phyloP scores from a whole-genome alignment of 2,329 filamentous ascomycete species.

The Capronia americana region DNA sequence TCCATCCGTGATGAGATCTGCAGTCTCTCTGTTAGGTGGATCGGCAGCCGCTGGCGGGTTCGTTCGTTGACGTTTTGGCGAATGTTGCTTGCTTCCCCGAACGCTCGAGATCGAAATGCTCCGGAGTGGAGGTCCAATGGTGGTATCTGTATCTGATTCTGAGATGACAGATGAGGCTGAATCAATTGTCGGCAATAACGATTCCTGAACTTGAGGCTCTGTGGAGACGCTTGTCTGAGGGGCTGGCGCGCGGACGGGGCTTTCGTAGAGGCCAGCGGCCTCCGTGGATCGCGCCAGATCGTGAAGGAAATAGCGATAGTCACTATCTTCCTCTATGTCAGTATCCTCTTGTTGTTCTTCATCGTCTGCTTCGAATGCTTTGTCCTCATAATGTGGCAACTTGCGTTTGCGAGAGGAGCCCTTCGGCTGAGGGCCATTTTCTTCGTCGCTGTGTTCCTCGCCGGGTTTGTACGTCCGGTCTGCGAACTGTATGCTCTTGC shows the following conservation, averaged over 20 bases:
- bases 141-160: neutral
- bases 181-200: neutral
- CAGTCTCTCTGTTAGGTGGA: conserved; percentile 9
- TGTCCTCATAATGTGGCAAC: neutral
- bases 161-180: neutral
- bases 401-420: neutral
- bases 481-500: neutral
- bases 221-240: neutral
- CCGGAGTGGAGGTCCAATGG: too few relatives aligned
- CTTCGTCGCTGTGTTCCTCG: neutral
- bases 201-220: too few relatives aligned
- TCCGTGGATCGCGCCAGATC: neutral
- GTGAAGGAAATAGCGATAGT: neutral
- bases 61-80: neutral
- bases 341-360: conserved; percentile 9
- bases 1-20: neutral
- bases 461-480: neutral
- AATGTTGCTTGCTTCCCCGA: neutral
- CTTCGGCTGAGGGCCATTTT: neutral
- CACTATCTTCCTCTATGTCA: neutral
- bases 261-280: neutral
- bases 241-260: neutral
- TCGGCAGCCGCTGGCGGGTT: neutral
- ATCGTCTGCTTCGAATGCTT: neutral
- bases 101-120: neutral